Evolutionary conservation across 257 asterid species (phyloP), one percentile per base, ranked within the genome.

Genomic region (Craterostigma plantagineum): DNA sequence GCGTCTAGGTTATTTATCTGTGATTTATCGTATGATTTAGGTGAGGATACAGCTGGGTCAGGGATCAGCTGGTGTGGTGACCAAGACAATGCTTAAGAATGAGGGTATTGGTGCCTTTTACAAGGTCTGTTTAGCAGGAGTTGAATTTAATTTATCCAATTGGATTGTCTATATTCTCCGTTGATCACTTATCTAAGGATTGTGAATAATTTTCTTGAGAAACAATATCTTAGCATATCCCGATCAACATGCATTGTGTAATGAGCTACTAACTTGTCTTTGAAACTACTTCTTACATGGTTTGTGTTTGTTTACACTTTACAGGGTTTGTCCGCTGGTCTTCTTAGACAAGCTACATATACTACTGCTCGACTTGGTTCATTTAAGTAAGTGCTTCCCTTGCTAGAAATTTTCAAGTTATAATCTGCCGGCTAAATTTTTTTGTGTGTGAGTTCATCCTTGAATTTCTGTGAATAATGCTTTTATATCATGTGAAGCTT

Each of bases 11-110:
- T n/a, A 8, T 41, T 10, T 41, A 8, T 8, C 18, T 41, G 13
- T 41, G 4, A 5, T 41, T 41, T 41, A 10, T 8, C 16, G 17
- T 43, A 2, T 9, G 10, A 12, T 40, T 48, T 61, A 90, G 98
- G 98, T 83, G 64, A 74, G 98, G 60, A 90, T 90, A 49, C 98
- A 90, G 54, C 62, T 90, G 79, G 95, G 98, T 14, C 94, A 90
- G 55, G 95, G 98, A 54, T 90, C 95, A 51, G 98, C 92, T 1
- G 76, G 11, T n/a, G 63, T 40, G 4, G 84, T 90, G 48, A 61
- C 98, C 8, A 69, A 44, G 55, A 75, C 11, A 63, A 83, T 90
- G 98, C 68, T 90, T 27, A 75, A 77, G 49, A 83, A 83, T 45
- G 87, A 90, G 33, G 98, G 95, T 6, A 1, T 72, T 33, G 84